Base-by-base conservation (phyloP, 768 basidiomycete species). In the Udeniomyces megalosporus region DNA sequence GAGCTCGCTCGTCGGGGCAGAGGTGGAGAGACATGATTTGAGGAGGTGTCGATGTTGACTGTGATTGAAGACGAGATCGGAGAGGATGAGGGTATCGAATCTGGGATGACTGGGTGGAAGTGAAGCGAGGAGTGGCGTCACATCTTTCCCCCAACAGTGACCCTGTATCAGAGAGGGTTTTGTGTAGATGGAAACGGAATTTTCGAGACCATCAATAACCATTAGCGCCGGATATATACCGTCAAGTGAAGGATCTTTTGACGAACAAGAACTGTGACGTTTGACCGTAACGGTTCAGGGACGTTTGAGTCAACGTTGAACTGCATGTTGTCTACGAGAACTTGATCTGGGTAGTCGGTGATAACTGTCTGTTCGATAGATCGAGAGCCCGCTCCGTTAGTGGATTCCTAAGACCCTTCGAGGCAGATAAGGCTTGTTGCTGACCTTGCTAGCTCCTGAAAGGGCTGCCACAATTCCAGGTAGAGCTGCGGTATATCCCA, bases 281-380 rank as follows among this genome's bases (percentile, higher is more conserved):
- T 60, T 3, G 10, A 60, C 44, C 67, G 59, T 17, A 66, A 56
- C 7, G 68, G 61, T 20, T 67, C 58, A 44, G 60, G 66, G 2
- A 84, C 58, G 68, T 95, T 95, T 15, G 70, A 66, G 3, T 74
- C 69, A 0, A 87, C 79, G 69, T 97, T 97, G 56, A 78, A 71
- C 4, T 73, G 69, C 32, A 97, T 77, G 71, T 96, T 96, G 2
- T 84, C 77, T 28, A 96, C 72, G 31, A 96, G 78, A 12, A 77
- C 71, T 1, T 76, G 68, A 66, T 96, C 93, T 0, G 93, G 93
- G 71, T 96, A 97, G 73, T 99, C 95, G 0, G 95, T 95, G 51
- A 91, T 74, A 2, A 95, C 80, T 2, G 84, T 82, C 86, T 88
- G 67, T 14, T 26, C 47, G n/a, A 38, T 8, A 42, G 17, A 42